These are phyloP conservation scores for Passalora sequoiae DNA, from an alignment of 2,329 filamentous ascomycete genomes.

Conservation along the genomic window DNA sequence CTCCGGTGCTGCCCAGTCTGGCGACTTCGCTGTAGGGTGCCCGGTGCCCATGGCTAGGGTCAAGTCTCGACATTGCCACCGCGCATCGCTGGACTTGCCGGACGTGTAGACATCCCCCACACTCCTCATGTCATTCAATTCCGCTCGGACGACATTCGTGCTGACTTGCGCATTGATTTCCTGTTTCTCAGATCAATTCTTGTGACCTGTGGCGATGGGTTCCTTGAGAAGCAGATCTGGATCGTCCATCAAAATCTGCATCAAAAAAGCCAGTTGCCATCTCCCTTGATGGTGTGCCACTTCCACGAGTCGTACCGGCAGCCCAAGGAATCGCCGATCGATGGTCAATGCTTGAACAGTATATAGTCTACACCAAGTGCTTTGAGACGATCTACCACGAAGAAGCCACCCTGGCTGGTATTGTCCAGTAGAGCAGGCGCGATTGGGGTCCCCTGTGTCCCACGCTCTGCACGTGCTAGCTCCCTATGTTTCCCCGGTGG, in stretches of 20 bases:
- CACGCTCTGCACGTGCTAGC: no score
- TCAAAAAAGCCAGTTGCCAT: slow-evolving; percentile 38
- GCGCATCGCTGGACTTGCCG: slow-evolving; percentile 1
- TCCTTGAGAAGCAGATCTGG: slow-evolving; percentile 28
- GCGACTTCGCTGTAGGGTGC: slow-evolving; percentile 23
- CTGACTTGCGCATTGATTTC: slow-evolving; percentile 39
- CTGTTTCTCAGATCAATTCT: slow-evolving; percentile 35
- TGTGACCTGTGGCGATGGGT: slow-evolving; percentile 37
- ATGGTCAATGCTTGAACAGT: slow-evolving; percentile 41
- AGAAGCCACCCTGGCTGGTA: slow-evolving; percentile 44
- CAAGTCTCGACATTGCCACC: slow-evolving; percentile 27
- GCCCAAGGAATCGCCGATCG: slow-evolving; percentile 45
- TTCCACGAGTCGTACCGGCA: slow-evolving; percentile 44
- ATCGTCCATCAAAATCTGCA: slow-evolving; percentile 29
- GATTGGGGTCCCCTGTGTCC: no score
- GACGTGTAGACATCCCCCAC: slow-evolving; percentile 34
- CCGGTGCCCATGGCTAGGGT: slow-evolving; percentile 34
- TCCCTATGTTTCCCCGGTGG: no score
- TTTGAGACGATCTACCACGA: slow-evolving; percentile 41
- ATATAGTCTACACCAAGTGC: slow-evolving; percentile 41
- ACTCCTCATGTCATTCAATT: slow-evolving; percentile 36
- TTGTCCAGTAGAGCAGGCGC: no score
- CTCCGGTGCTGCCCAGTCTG: slow-evolving; percentile 20
- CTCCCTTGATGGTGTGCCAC: slow-evolving; percentile 39
- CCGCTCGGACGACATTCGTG: slow-evolving; percentile 35